Conservation (phyloP, 352 stramenopile species). For the Pythium coloratum region DNA sequence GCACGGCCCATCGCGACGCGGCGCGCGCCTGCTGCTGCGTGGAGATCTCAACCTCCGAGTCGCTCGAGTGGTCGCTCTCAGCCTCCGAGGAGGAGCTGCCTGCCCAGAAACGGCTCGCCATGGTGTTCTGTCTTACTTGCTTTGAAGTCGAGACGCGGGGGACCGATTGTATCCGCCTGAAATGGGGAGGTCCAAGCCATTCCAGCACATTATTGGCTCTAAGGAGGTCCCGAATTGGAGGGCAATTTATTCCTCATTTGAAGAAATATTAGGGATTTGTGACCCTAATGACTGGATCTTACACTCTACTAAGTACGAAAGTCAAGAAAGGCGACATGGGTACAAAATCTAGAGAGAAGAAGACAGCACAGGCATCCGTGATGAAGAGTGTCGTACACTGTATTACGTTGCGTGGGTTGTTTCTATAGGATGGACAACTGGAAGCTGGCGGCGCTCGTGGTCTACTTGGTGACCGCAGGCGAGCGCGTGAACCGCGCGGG, state of each 20-base stretch:
- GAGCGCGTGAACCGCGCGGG: slow-evolving; percentile 18
- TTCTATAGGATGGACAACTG: not conserved
- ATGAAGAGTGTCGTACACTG: not conserved
- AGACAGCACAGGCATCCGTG: not conserved
- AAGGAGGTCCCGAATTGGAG: slow-evolving; percentile 23
- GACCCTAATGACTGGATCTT: not conserved
- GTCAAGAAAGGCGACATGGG: not conserved
- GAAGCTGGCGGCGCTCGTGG: not conserved
- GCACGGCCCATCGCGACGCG: slow-evolving; percentile 75
- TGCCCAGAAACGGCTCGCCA: slow-evolving; percentile 87
- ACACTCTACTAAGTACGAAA: not conserved
- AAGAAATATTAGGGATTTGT: not conserved
- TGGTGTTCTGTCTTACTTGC: slow-evolving; percentile 23
- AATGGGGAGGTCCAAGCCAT: not conserved
- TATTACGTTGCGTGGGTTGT: not conserved
- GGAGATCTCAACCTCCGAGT: slow-evolving; percentile 74
- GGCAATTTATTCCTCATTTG: not conserved
- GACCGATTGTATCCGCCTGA: not conserved
- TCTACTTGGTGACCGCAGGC: slow-evolving; percentile 19
- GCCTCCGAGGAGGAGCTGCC: slow-evolving; percentile 77
- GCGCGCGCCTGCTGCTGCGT: slow-evolving; percentile 71
- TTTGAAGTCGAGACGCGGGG: not conserved
- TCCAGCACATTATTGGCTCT: slow-evolving; percentile 28
- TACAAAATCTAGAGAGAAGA: not conserved
- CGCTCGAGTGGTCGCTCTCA: slow-evolving; percentile 73